A percentile compares a stretch with the other conserved stretches of the same genome.
Evolutionary conservation across 495 filamentous ascomycete genomes (phyloP).

Genomic region (Penicillium antarcticum): DNA sequence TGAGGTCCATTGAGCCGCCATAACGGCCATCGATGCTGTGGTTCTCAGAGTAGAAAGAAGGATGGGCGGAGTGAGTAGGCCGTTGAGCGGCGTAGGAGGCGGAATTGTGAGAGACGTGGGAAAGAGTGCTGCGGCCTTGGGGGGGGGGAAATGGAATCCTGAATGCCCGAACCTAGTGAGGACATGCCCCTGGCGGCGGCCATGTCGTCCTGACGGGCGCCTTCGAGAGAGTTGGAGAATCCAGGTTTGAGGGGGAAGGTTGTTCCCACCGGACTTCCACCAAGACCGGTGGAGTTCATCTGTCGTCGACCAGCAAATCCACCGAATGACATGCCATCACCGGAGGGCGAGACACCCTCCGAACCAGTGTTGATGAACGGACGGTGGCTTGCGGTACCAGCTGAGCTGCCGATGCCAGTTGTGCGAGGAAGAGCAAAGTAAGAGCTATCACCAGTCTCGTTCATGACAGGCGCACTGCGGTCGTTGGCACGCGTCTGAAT

Average conservation of each 20-base stretch:
- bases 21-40: conserved; percentile 34
- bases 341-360: conserved; percentile 35
- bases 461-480: conserved; percentile 33
- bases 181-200: conserved; percentile 26
- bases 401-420: conserved; percentile 23
- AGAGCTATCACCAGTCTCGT: conserved; percentile 38
- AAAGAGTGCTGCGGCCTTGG: conserved; percentile 25
- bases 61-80: conserved; percentile 32
- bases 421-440: conserved; percentile 42
- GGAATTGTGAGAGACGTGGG: conserved; percentile 41
- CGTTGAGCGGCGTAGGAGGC: conserved; percentile 32
- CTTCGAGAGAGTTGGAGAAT: conserved; percentile 28
- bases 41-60: conserved; percentile 41
- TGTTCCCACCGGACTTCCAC: conserved; percentile 26
- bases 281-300: conserved; percentile 29
- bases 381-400: conserved; percentile 25
- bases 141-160: conserved; percentile 29
- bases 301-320: conserved; percentile 27
- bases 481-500: conserved; percentile 44
- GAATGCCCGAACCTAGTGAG: conserved; percentile 24
- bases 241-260: conserved; percentile 31
- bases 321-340: conserved; percentile 32
- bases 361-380: conserved; percentile 31
- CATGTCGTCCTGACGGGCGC: conserved; percentile 27
- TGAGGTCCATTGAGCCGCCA: conserved; percentile 32